Percentiles rank a stretch among this genome's conserved stretches.
phyloP scores from a whole-genome alignment of 2,329 filamentous ascomycete species.

The Fusarium xylarioides region DNA sequence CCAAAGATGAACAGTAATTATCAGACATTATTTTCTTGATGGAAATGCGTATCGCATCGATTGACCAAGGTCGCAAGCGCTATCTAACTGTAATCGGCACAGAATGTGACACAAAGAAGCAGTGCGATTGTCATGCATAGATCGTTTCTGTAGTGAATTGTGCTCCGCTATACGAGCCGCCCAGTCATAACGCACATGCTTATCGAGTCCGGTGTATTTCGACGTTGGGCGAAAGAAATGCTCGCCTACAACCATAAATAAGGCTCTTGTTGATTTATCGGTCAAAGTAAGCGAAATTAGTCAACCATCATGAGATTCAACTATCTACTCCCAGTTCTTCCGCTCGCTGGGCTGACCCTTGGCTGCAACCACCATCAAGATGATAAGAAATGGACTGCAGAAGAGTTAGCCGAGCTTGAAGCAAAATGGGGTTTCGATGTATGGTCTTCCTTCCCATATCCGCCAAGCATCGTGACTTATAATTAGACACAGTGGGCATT shows the following conservation, averaged over 20 bases:
- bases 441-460: conserved; percentile 2
- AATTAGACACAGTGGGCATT: conserved; percentile 56
- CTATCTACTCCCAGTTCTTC: conserved; percentile 4
- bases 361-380: conserved; percentile 46
- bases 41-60: no score
- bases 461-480: fast-evolving
- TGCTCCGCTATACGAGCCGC: background rate
- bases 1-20: fast-evolving
- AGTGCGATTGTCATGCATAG: no score
- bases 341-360: conserved; percentile 37
- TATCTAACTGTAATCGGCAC: background rate
- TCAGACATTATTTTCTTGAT: fast-evolving
- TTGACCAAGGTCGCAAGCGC: no score
- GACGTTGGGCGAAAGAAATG: fast-evolving
- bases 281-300: background rate
- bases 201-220: background rate
- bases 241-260: background rate
- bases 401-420: conserved; percentile 62
- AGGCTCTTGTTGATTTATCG: fast-evolving
- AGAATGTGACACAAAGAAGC: background rate
- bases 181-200: background rate
- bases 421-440: conserved; percentile 68
- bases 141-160: no score
- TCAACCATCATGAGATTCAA: background rate
- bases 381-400: conserved; percentile 57